Evolutionary conservation across 2,329 filamentous ascomycete genomes (phyloP).

Genomic region (Fonsecaea nubica): DNA sequence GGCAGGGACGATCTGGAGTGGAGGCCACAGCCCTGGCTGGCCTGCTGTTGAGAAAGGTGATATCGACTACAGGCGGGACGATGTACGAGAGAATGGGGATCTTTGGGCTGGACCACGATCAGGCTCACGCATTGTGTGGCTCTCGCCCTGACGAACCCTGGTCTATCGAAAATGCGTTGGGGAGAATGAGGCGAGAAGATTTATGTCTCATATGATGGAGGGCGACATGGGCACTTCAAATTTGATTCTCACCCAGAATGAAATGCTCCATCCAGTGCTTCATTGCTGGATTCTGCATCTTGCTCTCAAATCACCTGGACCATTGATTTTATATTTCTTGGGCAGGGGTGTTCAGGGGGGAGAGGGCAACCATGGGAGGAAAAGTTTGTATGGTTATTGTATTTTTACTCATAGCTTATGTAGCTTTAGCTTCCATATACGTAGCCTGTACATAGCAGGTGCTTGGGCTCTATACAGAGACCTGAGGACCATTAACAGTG

Average conservation of each 20-base stretch:
- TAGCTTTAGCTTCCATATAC: too few species aligned
- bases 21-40: conserved; percentile 3
- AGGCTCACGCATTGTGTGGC: not conserved
- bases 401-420: too few species aligned
- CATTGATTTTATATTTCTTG: not conserved
- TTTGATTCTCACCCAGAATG: not conserved
- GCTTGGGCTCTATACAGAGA: too few species aligned
- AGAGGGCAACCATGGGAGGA: not conserved
- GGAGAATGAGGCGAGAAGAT: not conserved
- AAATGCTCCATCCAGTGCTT: not conserved
- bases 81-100: conserved; percentile 10
- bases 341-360: not conserved
- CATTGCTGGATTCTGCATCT: not conserved
- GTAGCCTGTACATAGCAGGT: too few species aligned
- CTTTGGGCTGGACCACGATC: conserved; percentile 9
- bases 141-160: not conserved
- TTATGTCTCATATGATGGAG: not conserved
- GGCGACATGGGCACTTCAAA: not conserved
- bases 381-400: not conserved
- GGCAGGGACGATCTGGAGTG: conserved; percentile 8
- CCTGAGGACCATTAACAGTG: too few species aligned
- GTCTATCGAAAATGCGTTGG: not conserved
- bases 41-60: conserved; percentile 6
- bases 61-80: not conserved
- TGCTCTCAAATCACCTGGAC: not conserved